Evolutionary conservation across 495 filamentous ascomycete genomes (phyloP).

Genomic region (Lasiosphaeria hispida): DNA sequence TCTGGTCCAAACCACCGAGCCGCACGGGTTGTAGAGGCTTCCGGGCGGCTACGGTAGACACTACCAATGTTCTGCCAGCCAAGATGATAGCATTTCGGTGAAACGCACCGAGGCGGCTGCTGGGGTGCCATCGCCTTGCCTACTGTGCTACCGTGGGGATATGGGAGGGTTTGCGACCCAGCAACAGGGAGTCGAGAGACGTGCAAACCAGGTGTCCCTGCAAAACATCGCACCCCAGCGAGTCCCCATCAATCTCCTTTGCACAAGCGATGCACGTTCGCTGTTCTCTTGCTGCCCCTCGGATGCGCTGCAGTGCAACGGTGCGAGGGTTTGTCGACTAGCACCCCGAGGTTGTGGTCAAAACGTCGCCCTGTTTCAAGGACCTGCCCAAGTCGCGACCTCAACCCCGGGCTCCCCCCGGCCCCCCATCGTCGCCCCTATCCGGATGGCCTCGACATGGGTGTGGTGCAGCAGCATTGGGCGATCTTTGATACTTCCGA

Average conservation of each 20-base stretch:
- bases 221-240: not conserved
- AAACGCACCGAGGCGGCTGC: slow-evolving; percentile 16
- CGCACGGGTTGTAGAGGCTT: slow-evolving; percentile 3
- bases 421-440: slow-evolving; percentile 14
- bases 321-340: not conserved
- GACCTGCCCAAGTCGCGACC: slow-evolving; percentile 14
- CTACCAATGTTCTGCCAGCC: not conserved
- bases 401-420: slow-evolving; percentile 23
- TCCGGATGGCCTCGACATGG: slow-evolving; percentile 19
- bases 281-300: slow-evolving; percentile 9
- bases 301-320: slow-evolving; percentile 7
- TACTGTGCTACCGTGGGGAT: not conserved
- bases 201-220: not conserved
- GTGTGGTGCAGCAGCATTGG: slow-evolving; percentile 20
- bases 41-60: not conserved
- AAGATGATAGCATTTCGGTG: slow-evolving; percentile 14
- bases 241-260: slow-evolving; percentile 14
- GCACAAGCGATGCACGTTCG: slow-evolving; percentile 6
- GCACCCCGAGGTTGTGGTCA: slow-evolving; percentile 22
- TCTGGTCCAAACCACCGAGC: not conserved
- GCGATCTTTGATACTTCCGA: slow-evolving; percentile 30
- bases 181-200: not conserved
- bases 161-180: not conserved
- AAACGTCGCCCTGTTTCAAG: slow-evolving; percentile 38
- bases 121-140: too few relatives aligned